Percentiles rank a stretch among this genome's conserved stretches.
Evolutionary conservation across 1,284 basidiomycete species (phyloP).

Genomic region (Fomes fomentarius): DNA sequence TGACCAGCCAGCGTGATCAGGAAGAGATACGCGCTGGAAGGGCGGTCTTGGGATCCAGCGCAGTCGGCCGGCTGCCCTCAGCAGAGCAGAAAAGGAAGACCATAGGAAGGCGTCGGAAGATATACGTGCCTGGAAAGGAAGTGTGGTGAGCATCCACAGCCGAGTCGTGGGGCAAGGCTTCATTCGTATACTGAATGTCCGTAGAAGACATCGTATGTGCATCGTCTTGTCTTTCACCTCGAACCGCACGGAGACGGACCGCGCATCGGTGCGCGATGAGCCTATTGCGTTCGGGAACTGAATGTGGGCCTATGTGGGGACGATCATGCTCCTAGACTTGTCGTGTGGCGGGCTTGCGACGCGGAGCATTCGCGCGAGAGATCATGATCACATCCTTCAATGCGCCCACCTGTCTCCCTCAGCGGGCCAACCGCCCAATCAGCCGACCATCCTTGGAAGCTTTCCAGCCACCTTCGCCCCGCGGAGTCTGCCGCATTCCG

Average conservation of each 20-base stretch:
- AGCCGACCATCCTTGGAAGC: slow-evolving; percentile 2
- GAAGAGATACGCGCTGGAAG: not conserved
- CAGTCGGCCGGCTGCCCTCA: not conserved
- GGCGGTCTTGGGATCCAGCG: slow-evolving; percentile 1
- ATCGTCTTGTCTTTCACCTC: not conserved
- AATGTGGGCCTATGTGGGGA: too few species aligned
- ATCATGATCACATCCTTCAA: not conserved
- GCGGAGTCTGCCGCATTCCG: not conserved
- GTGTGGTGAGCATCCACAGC: not conserved
- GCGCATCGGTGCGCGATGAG: too few species aligned
- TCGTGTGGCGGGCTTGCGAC: too few species aligned
- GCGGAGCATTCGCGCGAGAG: not conserved
- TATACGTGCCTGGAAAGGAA: not conserved
- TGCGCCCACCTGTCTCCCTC: not conserved
- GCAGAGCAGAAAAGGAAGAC: too few species aligned
- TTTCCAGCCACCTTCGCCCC: slow-evolving; percentile 1
- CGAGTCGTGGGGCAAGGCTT: not conserved
- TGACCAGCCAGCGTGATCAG: not conserved
- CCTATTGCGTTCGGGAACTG: too few species aligned
- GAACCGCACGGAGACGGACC: not conserved
- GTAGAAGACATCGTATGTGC: too few species aligned
- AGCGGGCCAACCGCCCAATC: not conserved
- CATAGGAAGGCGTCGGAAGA: not conserved
- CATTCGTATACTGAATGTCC: not conserved
- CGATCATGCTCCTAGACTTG: too few species aligned